Evolutionary conservation across 2,329 filamentous ascomycete genomes (phyloP).

Genomic region (Nannizziopsis arthrosporioides): DNA sequence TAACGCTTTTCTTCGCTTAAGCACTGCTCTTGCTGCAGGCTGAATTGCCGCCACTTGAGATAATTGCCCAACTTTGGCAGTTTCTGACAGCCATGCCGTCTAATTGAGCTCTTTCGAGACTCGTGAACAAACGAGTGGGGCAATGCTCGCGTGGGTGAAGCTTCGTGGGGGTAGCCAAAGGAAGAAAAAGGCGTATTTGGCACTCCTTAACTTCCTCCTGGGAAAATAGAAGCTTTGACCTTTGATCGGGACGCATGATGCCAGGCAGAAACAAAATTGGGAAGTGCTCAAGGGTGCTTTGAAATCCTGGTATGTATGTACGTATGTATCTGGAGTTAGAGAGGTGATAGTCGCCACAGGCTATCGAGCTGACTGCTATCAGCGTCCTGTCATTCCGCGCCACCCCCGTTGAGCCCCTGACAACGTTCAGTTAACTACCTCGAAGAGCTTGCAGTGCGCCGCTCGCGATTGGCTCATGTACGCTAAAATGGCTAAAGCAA

Average conservation of each 20-base stretch:
- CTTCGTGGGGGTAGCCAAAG: background rate
- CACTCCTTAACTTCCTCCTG: background rate
- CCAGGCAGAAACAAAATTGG: background rate
- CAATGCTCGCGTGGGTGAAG: slow-evolving; percentile 1
- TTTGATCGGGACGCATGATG: background rate
- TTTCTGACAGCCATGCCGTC: background rate
- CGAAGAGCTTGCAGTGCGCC: too few relatives aligned
- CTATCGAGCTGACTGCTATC: too few relatives aligned
- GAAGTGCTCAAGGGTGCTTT: background rate
- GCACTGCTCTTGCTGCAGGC: background rate
- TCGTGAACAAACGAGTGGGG: slow-evolving; percentile 1
- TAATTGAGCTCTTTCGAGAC: background rate
- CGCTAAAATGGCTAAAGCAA: too few relatives aligned
- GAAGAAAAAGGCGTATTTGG: too few relatives aligned
- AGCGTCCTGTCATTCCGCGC: too few relatives aligned
- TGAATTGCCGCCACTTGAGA: too few relatives aligned
- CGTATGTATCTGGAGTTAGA: too few relatives aligned
- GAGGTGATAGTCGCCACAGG: too few relatives aligned
- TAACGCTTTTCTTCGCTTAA: background rate
- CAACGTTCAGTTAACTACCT: too few relatives aligned
- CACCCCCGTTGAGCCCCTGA: too few relatives aligned
- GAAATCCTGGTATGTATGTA: background rate
- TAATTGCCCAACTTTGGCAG: too few relatives aligned
- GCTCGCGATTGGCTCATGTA: too few relatives aligned
- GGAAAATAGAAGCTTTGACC: slow-evolving; percentile 4